These are phyloP conservation scores for Cadophora sp. DNA, from an alignment of 2,329 filamentous ascomycete species.

Conservation along the genomic window DNA sequence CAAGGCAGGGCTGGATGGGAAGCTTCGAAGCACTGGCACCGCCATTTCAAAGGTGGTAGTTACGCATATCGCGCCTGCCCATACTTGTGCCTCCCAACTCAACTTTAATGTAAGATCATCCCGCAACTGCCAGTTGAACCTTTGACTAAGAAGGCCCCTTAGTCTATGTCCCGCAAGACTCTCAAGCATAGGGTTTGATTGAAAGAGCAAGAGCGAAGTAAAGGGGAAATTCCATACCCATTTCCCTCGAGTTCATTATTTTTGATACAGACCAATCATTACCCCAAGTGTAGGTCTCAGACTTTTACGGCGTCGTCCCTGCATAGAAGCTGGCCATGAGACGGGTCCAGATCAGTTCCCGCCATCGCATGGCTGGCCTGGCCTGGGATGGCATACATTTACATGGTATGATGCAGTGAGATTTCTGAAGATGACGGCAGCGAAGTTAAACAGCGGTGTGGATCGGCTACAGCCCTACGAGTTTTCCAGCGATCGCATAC, in stretches of 20 bases:
- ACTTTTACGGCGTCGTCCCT: conserved; percentile 24
- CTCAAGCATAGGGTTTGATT: not conserved
- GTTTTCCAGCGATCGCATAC: conserved; percentile 18
- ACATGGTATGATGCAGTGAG: conserved; percentile 11
- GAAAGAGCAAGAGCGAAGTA: not conserved
- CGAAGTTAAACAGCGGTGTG: conserved; percentile 39
- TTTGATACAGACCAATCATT: conserved; percentile 3
- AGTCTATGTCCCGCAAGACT: not conserved
- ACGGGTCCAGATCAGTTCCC: conserved; percentile 10
- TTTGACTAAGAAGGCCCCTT: too few species aligned
- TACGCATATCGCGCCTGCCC: conserved; percentile 1
- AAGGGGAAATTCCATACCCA: not conserved
- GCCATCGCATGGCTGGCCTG: conserved; percentile 8
- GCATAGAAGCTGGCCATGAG: conserved; percentile 27
- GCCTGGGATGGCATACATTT: not conserved
- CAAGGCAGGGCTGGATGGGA: not conserved
- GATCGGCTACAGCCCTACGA: conserved; percentile 35
- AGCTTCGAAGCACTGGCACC: not conserved
- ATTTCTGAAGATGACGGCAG: conserved; percentile 17
- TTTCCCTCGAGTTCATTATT: not conserved
- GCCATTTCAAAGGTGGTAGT: not conserved
- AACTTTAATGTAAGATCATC: not conserved
- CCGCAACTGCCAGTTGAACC: not conserved
- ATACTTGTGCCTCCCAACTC: not conserved
- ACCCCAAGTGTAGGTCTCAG: not conserved